Percentiles rank a stretch among this genome's conserved stretches.
Evolutionary conservation across 2,329 filamentous ascomycete genomes (phyloP).

Genomic region (Neonectria neomacrospora): DNA sequence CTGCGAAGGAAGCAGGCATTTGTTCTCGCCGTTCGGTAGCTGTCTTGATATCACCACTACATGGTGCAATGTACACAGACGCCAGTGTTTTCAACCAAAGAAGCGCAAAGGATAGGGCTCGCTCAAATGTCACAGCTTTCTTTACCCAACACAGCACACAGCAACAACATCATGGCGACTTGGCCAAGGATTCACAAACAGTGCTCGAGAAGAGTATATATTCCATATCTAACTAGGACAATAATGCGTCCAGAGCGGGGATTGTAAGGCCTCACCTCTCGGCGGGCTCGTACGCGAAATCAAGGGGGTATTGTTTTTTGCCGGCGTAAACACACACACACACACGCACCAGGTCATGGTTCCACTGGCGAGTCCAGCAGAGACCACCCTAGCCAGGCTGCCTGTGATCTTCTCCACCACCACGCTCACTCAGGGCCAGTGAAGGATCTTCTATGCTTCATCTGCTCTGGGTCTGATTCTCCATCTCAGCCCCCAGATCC

Average conservation of each 20-base stretch:
- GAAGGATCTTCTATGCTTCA: slow-evolving; percentile 2
- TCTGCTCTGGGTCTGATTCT: not conserved
- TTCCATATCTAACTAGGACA: slow-evolving; percentile 23
- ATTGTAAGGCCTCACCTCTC: slow-evolving; percentile 8
- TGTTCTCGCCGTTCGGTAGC: not conserved
- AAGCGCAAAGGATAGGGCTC: not conserved
- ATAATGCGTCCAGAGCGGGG: slow-evolving; percentile 16
- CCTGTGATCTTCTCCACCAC: slow-evolving; percentile 11
- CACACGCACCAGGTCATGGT: slow-evolving; percentile 14
- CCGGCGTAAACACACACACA: slow-evolving; percentile 22
- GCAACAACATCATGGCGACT: not conserved
- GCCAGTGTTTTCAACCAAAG: not conserved
- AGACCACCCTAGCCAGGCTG: slow-evolving; percentile 11
- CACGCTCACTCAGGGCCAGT: not conserved
- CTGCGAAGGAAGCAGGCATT: not conserved
- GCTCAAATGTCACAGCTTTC: not conserved
- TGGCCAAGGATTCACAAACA: not conserved
- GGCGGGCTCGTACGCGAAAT: slow-evolving; percentile 25
- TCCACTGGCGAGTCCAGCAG: slow-evolving; percentile 11
- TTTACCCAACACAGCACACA: not conserved
- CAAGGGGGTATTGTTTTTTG: slow-evolving; percentile 26
- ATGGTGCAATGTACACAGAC: not conserved
- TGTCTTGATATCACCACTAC: not conserved
- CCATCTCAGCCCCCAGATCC: not conserved
- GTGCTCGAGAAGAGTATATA: slow-evolving; percentile 17